Evolutionary conservation across 805 yeast genomes (phyloP).

Genomic region (Komagataella kurtzmanii): DNA sequence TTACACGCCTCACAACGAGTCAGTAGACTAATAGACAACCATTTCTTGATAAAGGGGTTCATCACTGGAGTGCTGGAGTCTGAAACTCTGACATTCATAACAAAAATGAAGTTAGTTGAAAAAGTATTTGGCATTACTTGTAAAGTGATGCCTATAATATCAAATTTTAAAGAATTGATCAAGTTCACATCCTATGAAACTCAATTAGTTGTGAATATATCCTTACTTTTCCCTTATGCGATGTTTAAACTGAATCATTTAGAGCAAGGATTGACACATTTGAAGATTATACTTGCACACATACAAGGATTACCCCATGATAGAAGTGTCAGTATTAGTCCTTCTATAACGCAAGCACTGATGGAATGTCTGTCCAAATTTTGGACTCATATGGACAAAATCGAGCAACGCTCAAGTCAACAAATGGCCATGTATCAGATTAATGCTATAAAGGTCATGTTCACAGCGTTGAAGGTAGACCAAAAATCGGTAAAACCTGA

Average conservation of each 20-base stretch:
- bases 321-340: neutral
- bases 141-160: neutral
- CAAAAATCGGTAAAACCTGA: neutral
- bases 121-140: neutral
- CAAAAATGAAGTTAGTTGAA: neutral
- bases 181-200: neutral
- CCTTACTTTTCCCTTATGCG: neutral
- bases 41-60: neutral
- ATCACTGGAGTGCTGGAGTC: neutral
- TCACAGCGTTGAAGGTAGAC: neutral
- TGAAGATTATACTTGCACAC: neutral
- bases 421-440: neutral
- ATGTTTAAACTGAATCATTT: neutral
- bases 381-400: neutral
- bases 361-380: neutral
- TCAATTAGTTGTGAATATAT: neutral
- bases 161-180: neutral
- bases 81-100: neutral
- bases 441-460: neutral
- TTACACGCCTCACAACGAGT: neutral
- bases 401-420: neutral
- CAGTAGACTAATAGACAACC: neutral
- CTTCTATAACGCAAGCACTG: neutral
- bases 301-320: neutral
- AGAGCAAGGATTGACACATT: neutral